phyloP scores from a whole-genome alignment of 805 yeast species.

The Nakazawaea wyomingensis region DNA sequence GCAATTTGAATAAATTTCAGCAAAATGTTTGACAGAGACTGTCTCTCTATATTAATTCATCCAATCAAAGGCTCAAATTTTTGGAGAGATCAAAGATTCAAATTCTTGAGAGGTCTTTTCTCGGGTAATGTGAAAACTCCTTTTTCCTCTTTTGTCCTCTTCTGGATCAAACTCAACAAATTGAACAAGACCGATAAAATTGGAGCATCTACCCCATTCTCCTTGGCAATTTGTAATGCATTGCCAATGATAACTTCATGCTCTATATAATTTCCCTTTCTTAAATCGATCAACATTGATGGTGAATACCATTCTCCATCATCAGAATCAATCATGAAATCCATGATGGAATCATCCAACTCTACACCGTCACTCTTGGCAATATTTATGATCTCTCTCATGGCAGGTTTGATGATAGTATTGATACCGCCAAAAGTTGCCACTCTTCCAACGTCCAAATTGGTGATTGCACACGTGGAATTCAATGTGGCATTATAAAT shows the following conservation, averaged over 20 bases:
- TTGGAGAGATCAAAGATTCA: too few relatives aligned
- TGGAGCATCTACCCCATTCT: conserved; percentile 27
- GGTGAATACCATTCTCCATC: conserved; percentile 38
- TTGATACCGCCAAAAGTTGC: conserved; percentile 25
- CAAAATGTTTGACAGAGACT: too few relatives aligned
- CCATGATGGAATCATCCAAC: conserved; percentile 28
- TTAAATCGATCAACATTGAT: conserved; percentile 43
- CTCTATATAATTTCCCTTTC: conserved; percentile 37
- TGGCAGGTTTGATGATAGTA: conserved; percentile 32
- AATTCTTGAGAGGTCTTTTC: conserved; percentile 21
- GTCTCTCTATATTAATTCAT: too few relatives aligned
- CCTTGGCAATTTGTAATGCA: conserved; percentile 26
- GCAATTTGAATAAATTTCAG: too few relatives aligned
- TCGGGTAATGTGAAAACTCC: conserved; percentile 25
- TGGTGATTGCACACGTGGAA: conserved; percentile 37
- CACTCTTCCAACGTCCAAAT: conserved; percentile 34
- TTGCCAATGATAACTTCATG: conserved; percentile 40
- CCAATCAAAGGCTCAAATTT: too few relatives aligned
- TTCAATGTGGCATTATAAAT: conserved; percentile 44
- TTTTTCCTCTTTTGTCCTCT: conserved; percentile 26
- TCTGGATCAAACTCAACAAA: conserved; percentile 25
- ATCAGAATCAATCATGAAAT: conserved; percentile 35
- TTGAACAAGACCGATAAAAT: conserved; percentile 22
- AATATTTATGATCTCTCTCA: conserved; percentile 37
- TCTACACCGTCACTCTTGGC: conserved; percentile 44